Evolutionary conservation across 2,329 filamentous ascomycete genomes (phyloP).

Genomic region (Colletotrichum falcatum): DNA sequence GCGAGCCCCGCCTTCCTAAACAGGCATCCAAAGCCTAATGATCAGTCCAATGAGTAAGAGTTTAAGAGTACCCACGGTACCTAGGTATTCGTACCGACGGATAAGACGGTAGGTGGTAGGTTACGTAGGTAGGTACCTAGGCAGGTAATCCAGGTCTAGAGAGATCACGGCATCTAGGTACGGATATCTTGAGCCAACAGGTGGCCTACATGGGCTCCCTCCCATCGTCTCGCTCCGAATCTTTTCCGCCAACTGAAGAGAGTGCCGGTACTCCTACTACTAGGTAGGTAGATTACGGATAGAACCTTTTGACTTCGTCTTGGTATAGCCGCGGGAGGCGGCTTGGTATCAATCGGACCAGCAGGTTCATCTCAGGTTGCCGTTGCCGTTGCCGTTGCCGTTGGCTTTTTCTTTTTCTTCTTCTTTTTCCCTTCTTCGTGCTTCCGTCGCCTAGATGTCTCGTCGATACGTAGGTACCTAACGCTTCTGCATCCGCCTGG

Average conservation of each 20-base stretch:
- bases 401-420: too few species aligned
- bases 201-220: constrained; percentile 1
- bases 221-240: not conserved
- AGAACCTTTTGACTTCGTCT: not conserved
- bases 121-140: not conserved
- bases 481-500: too few species aligned
- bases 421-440: too few species aligned
- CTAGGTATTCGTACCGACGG: too few species aligned
- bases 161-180: too few species aligned
- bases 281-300: too few species aligned
- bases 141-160: too few species aligned
- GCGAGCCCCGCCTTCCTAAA: not conserved
- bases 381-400: too few species aligned
- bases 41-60: not conserved
- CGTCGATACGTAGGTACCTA: too few species aligned
- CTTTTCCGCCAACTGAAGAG: not conserved
- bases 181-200: not conserved
- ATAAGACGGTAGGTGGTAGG: not conserved
- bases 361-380: constrained; percentile 39
- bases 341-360: constrained; percentile 30
- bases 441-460: not conserved
- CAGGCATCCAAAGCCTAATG: not conserved
- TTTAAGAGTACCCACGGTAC: not conserved
- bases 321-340: not conserved
- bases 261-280: too few species aligned